Percentiles rank a stretch among this genome's conserved stretches.
phyloP scores from a whole-genome alignment of 108 stramenopile genomes.

The Conticribra weissflogii region DNA sequence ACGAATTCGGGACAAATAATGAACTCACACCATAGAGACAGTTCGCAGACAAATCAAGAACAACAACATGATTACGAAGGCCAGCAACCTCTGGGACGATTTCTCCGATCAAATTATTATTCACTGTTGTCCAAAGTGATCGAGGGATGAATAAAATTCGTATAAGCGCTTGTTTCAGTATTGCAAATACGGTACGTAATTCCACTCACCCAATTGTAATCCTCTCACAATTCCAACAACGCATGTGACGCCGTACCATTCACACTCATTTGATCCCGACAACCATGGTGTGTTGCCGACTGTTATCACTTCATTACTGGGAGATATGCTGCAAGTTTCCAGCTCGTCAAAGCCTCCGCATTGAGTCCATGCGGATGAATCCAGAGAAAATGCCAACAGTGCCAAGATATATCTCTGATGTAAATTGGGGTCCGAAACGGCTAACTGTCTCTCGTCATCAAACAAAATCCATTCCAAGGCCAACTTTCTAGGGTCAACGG shows the following conservation, averaged over 20 bases:
- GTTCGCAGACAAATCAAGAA: conserved; percentile 1
- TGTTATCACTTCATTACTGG: not conserved
- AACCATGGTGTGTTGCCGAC: not conserved
- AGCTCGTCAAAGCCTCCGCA: not conserved
- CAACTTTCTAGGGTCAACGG: not conserved
- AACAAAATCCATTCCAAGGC: conserved; percentile 18
- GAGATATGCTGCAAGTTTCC: not conserved
- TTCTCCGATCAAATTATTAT: not conserved
- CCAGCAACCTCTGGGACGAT: not conserved
- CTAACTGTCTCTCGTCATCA: conserved; percentile 1
- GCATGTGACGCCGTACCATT: conserved; percentile 16
- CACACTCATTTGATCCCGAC: conserved; percentile 3
- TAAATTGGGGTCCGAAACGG: not conserved
- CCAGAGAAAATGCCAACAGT: conserved; percentile 2
- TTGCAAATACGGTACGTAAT: not conserved
- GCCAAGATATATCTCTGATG: conserved; percentile 14
- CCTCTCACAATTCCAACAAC: not conserved
- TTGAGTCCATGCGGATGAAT: conserved; percentile 1
- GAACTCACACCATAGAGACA: conserved; percentile 3
- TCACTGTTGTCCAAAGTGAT: not conserved
- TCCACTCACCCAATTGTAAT: not conserved
- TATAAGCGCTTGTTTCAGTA: not conserved
- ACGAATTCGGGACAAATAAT: not conserved
- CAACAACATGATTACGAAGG: not conserved
- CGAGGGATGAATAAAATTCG: not conserved